Base-by-base conservation (phyloP, 306 rosid genomes). In the Begonia loranthoides region DNA sequence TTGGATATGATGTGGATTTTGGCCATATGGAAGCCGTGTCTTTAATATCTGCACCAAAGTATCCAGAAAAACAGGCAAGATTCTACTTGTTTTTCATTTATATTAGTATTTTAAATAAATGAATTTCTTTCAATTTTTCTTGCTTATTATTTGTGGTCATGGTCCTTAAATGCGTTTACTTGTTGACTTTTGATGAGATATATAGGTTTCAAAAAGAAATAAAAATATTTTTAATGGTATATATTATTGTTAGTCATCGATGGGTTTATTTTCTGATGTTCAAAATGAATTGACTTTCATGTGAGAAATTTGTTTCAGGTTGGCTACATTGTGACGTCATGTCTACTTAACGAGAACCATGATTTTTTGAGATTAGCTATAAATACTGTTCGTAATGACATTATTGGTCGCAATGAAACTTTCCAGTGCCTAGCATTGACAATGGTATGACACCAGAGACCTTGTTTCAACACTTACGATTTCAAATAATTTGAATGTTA, bases 11-110 rank as follows among this genome's bases (percentile, higher is more conserved):
- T 71, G 99, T 92, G 77, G 99, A 92, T 78, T 92, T 92, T 80
- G 99, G 99, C 63, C 99, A 92, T 70, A 87, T 87, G 99, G 99
- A 92, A 68, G 94, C 99, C 12, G 99, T 92, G 52, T 92, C 99
- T 61, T 80, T 92, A 65, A 92, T 92, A 76, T 92, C 99, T 67
- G 99, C 99, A 34, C 99, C 99, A 24, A 92, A 92, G 76, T 92
- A 92, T 74, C 99, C 99, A 50, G 99, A 92, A 70, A 92, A 92
- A 69, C 99, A 92, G 96, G 99, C 80, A 62, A 49, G 60, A 51
- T 34, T 57, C 39, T n/a, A 47, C 38, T 0, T 21, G 22, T 4
- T 19, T 19, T 19, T 19, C 22, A 4, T 14, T 44, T 44, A 14
- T 44, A 6, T 12, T 44, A 44, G n/a, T 4, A 13, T 15, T 45